Evolutionary conservation across 192 early-diverging fungal species (phyloP).

Genomic region (Entomortierella beljakovae): DNA sequence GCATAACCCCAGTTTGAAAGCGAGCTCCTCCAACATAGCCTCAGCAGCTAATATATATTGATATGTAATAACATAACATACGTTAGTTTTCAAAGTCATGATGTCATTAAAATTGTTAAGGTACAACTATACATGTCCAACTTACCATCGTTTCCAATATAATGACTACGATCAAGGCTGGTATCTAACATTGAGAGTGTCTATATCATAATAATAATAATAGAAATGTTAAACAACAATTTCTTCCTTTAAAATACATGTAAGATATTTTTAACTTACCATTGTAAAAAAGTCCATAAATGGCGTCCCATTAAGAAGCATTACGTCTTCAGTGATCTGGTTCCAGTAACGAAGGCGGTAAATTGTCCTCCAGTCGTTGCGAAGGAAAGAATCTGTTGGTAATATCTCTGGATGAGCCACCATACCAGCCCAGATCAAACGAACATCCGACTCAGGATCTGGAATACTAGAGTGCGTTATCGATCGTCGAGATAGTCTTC

Average conservation of each 20-base stretch:
- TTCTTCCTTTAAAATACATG: background rate
- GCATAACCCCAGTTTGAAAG: slow-evolving; percentile 39
- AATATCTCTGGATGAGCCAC: slow-evolving; percentile 31
- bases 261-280: slow-evolving; percentile 7
- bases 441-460: background rate
- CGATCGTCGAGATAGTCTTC: no score
- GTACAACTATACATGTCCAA: background rate
- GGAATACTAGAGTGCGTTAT: no score
- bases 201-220: no score
- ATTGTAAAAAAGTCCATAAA: slow-evolving; percentile 53
- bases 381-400: background rate
- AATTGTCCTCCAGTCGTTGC: slow-evolving; percentile 41
- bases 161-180: slow-evolving; percentile 36
- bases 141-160: slow-evolving; percentile 45
- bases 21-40: slow-evolving; percentile 46
- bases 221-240: no score
- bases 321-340: slow-evolving; percentile 47
- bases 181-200: slow-evolving; percentile 49
- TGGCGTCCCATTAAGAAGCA: slow-evolving; percentile 29
- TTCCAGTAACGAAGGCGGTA: slow-evolving; percentile 48
- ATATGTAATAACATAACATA: background rate
- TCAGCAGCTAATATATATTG: slow-evolving; percentile 16
- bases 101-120: no score
- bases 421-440: slow-evolving; percentile 37
- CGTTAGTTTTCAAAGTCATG: no score